These are phyloP conservation scores for Emmonsiellopsis sp. DNA, from an alignment of 2,329 filamentous ascomycete genomes.

Conservation along the genomic window DNA sequence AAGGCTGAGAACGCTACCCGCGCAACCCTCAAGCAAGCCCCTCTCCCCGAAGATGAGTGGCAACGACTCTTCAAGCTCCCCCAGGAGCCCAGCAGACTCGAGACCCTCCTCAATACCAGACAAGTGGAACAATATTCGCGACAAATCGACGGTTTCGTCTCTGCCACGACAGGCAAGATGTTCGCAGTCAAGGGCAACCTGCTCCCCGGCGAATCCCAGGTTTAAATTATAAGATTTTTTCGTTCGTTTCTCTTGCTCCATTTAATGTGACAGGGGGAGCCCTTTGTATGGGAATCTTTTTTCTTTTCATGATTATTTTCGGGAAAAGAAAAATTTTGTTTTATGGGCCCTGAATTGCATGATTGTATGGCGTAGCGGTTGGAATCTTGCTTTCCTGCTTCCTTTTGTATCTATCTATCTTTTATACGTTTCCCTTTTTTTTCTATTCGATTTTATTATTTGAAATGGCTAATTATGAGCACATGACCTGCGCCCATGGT, in stretches of 20 bases:
- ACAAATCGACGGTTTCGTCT: constrained; percentile 93
- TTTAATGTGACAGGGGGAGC: neutral
- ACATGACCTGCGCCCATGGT: neutral
- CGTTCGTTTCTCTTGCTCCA: constrained; percentile 3
- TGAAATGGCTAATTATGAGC: constrained; percentile 1
- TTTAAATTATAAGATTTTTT: constrained; percentile 6
- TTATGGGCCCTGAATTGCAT: constrained; percentile 8
- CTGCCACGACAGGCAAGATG: constrained; percentile 90
- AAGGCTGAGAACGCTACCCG: constrained; percentile 89
- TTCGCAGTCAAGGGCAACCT: constrained; percentile 77
- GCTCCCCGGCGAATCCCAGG: constrained; percentile 44
- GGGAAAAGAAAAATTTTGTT: neutral
- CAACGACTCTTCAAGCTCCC: constrained; percentile 96
- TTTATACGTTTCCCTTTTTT: constrained; percentile 1
- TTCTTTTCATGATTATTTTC: neutral
- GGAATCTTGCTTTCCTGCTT: constrained; percentile 1
- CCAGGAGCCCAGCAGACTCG: constrained; percentile 82
- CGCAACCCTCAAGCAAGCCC: constrained; percentile 74
- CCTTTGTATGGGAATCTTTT: neutral
- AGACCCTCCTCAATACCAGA: constrained; percentile 87
- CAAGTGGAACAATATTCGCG: constrained; percentile 97
- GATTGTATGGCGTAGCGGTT: constrained; percentile 10
- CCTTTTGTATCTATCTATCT: constrained; percentile 3
- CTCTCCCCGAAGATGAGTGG: constrained; percentile 95
- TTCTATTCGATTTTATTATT: constrained; percentile 1